Evolutionary conservation across 1,284 basidiomycete species (phyloP).

Genomic region (Rhodotorula glutinis): DNA sequence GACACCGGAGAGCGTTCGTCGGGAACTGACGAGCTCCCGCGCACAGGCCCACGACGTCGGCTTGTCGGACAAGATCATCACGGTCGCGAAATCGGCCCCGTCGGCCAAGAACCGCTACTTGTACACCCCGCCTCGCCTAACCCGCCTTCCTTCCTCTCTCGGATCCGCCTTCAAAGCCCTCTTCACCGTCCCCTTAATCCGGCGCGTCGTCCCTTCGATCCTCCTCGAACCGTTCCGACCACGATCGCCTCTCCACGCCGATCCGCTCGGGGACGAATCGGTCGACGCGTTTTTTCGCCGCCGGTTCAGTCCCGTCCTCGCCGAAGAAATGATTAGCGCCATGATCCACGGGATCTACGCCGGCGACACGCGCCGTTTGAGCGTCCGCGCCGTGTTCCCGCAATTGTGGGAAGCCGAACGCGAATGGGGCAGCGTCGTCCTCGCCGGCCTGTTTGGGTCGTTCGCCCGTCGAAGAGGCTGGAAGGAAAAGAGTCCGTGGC

Average conservation of each 20-base stretch:
- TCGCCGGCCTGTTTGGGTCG: constrained; percentile 57
- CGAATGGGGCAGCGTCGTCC: constrained; percentile 65
- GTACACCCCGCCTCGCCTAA: constrained; percentile 60
- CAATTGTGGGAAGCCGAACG: constrained; percentile 62
- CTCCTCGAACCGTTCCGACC: constrained; percentile 60
- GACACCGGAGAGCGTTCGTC: not conserved
- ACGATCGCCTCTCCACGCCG: constrained; percentile 45
- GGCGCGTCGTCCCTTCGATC: constrained; percentile 58
- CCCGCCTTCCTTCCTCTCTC: constrained; percentile 55
- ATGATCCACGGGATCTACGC: constrained; percentile 92
- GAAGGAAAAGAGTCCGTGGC: constrained; percentile 24
- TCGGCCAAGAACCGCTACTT: constrained; percentile 73
- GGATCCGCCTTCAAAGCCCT: constrained; percentile 47
- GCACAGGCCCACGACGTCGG: constrained; percentile 74
- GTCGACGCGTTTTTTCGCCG: constrained; percentile 73
- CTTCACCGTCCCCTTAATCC: constrained; percentile 54
- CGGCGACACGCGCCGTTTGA: constrained; percentile 71
- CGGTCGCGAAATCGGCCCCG: constrained; percentile 61
- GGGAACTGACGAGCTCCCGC: not conserved
- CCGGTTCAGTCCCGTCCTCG: constrained; percentile 69
- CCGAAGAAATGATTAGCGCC: constrained; percentile 72
- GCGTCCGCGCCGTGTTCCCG: constrained; percentile 73
- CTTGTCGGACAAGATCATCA: constrained; percentile 60
- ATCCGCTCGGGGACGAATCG: constrained; percentile 64
- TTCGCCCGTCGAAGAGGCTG: constrained; percentile 32